Percentiles rank a stretch among this genome's conserved stretches.
Evolutionary conservation across 208 protist species (phyloP).

Genomic region (Crithidia bombi): DNA sequence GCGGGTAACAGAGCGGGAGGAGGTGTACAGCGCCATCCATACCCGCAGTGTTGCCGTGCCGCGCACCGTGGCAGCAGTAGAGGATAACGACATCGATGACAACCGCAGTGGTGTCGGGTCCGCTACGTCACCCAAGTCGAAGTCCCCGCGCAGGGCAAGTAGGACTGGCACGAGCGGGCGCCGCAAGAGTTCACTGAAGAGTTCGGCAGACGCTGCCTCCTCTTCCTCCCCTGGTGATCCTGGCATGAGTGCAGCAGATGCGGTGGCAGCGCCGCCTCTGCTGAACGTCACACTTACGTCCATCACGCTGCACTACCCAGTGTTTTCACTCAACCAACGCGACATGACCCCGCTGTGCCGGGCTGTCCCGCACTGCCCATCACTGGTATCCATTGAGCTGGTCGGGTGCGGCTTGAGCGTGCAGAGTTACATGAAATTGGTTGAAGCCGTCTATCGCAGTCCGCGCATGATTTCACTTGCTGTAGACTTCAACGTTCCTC

Average conservation of each 20-base stretch:
- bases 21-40: slow-evolving; percentile 70
- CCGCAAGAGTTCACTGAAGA: slow-evolving; percentile 15
- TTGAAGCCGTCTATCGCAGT: slow-evolving; percentile 85
- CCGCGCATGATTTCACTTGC: slow-evolving; percentile 57
- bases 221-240: no score
- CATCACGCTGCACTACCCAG: slow-evolving; percentile 69
- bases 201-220: background rate
- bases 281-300: slow-evolving; percentile 47
- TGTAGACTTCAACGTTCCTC: slow-evolving; percentile 82
- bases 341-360: slow-evolving; percentile 84
- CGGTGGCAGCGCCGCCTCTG: background rate
- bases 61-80: background rate
- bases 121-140: background rate
- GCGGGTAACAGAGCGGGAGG: slow-evolving; percentile 82
- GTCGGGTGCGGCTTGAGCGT: slow-evolving; percentile 79
- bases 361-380: slow-evolving; percentile 83
- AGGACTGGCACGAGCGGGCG: slow-evolving; percentile 8
- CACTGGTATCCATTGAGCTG: slow-evolving; percentile 79
- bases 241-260: background rate
- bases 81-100: background rate
- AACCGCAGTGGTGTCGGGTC: slow-evolving; percentile 6
- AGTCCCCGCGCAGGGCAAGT: slow-evolving; percentile 6
- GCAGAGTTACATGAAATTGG: slow-evolving; percentile 82
- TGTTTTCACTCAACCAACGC: slow-evolving; percentile 85
- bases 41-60: slow-evolving; percentile 26